Base-by-base conservation (phyloP, 805 yeast genomes). In the Metschnikowia corniflorae region DNA sequence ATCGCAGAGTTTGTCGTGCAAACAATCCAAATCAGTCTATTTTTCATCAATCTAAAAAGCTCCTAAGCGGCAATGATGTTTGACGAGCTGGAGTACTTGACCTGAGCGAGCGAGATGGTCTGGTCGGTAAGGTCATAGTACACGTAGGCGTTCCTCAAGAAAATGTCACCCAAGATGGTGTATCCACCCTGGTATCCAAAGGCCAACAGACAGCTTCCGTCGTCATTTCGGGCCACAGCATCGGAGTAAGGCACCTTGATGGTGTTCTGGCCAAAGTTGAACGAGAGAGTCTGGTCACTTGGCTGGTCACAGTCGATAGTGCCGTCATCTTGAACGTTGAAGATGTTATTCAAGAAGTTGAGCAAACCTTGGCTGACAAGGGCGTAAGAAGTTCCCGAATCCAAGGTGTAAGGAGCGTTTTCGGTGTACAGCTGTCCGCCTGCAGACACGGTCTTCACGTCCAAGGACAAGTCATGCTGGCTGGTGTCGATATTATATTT, bases 141-240 rank as follows among this genome's bases (percentile, higher is more conserved):
- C 6, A 44, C 44, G 31, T 50, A 50, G 10, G 51, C 52, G 14
- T 42, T 33, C 33, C 51, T 37, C 41, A 50, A 42, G 34, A 50
- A 47, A 17, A 40, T 39, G 22, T 50, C 48, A 2, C 54, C 54
- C 35, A 44, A 40, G 16, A 44, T 41, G n/a, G 12, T 17, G 29
- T 28, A 17, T 23, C 40, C 41, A 9, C 27, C n/a, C 31, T 29
- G 5, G 26, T 40, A 31, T 7, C 33, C n/a, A 29, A 41, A 44
- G 1, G 43, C 48, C 43, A 44, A 41, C 31, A 33, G 31, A 21
- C 48, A 44, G 15, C 36, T 32, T 17, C 37, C 43, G 23, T 34
- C 39, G 26, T 31, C 39, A 14, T 38, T 35, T 8, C 28, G 17
- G 24, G 19, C 19, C 14, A 44, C 26, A 12, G 43, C 37, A 13